Evolutionary conservation across 1,284 basidiomycete genomes (phyloP).

Genomic region (Heterobasidion irregulare): DNA sequence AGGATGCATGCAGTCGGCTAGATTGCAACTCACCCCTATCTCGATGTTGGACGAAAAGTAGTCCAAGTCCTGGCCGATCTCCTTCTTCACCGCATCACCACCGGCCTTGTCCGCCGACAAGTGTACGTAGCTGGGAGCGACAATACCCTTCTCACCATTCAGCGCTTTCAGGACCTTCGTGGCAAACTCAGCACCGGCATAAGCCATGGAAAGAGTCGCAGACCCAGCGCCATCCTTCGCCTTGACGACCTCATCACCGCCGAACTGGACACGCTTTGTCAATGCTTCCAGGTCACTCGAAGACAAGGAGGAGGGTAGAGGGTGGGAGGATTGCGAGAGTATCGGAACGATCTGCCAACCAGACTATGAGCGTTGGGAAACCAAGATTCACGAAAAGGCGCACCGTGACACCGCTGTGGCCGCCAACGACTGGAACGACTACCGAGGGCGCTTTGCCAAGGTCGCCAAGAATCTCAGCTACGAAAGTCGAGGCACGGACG

Average conservation of each 20-base stretch:
- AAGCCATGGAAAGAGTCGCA: slow-evolving; percentile 75
- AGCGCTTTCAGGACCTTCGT: slow-evolving; percentile 76
- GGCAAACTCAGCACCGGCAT: slow-evolving; percentile 74
- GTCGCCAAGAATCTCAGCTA: slow-evolving; percentile 73
- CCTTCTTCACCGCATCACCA: slow-evolving; percentile 51
- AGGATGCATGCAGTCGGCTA: slow-evolving; percentile 2
- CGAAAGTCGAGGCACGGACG: slow-evolving; percentile 93
- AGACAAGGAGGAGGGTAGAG: slow-evolving; percentile 49
- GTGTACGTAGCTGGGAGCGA: slow-evolving; percentile 82
- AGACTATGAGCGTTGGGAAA: not conserved
- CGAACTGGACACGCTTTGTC: slow-evolving; percentile 67
- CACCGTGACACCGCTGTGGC: slow-evolving; percentile 92
- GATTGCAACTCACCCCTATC: slow-evolving; percentile 58
- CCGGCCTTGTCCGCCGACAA: slow-evolving; percentile 71
- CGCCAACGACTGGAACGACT: slow-evolving; percentile 88
- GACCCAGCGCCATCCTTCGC: slow-evolving; percentile 75
- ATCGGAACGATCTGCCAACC: slow-evolving; percentile 79
- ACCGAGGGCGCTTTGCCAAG: slow-evolving; percentile 58
- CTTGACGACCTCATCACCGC: slow-evolving; percentile 77
- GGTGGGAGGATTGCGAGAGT: slow-evolving; percentile 83
- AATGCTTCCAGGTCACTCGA: slow-evolving; percentile 46
- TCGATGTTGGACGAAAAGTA: slow-evolving; percentile 84
- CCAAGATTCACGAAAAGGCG: slow-evolving; percentile 14
- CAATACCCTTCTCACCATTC: slow-evolving; percentile 82
- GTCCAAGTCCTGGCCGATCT: slow-evolving; percentile 60